phyloP scores from a whole-genome alignment of 306 rosid genomes.

The Trichosanthes truncata region DNA sequence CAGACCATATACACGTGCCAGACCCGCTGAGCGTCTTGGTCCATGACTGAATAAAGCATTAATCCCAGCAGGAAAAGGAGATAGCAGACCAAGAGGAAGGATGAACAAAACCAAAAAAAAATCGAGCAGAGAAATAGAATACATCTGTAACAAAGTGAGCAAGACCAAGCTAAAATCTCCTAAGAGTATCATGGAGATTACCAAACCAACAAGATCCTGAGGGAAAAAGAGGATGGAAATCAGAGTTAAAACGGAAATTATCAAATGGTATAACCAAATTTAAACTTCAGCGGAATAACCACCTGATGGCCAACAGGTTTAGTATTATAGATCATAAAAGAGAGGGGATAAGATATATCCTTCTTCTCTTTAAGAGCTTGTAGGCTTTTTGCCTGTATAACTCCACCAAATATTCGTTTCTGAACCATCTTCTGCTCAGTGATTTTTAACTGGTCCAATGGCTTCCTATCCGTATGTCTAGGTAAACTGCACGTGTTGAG shows the following conservation, averaged over 20 bases:
- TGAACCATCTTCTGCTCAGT: slow-evolving; percentile 41
- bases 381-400: slow-evolving; percentile 51
- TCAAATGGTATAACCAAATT: not conserved
- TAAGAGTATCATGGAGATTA: slow-evolving; percentile 62
- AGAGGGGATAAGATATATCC: slow-evolving; percentile 42
- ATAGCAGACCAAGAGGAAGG: slow-evolving; percentile 72
- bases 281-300: not conserved
- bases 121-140: slow-evolving; percentile 55
- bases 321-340: slow-evolving; percentile 55
- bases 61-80: slow-evolving; percentile 92
- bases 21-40: slow-evolving; percentile 83
- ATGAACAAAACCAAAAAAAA: slow-evolving; percentile 64
- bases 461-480: slow-evolving; percentile 19
- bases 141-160: slow-evolving; percentile 80
- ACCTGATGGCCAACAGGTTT: slow-evolving; percentile 96
- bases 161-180: slow-evolving; percentile 85
- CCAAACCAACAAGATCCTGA: slow-evolving; percentile 93
- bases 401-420: slow-evolving; percentile 50
- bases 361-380: slow-evolving; percentile 59
- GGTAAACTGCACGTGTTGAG: slow-evolving; percentile 29
- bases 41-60: slow-evolving; percentile 94
- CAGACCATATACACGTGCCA: slow-evolving; percentile 79
- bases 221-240: not conserved
- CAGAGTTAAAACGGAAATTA: not conserved
- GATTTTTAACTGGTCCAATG: slow-evolving; percentile 24